Conservation (phyloP, 2,329 filamentous ascomycete species). For the Trichoderma sp. region DNA sequence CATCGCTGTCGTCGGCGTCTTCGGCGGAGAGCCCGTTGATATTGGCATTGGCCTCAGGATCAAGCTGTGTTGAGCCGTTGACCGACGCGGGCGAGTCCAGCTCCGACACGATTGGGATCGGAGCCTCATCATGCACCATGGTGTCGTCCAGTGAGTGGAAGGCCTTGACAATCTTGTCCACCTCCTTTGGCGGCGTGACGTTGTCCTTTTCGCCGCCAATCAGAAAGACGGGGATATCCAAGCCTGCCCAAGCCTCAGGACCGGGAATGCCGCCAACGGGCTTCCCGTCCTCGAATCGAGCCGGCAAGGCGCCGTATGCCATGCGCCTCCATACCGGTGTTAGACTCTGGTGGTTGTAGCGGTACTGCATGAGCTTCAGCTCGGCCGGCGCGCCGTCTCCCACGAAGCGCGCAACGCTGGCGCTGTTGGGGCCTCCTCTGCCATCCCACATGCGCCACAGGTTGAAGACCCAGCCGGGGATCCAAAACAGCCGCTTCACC, state of each 20-base stretch:
- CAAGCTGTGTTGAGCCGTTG: constrained; percentile 39
- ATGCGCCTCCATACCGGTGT: constrained; percentile 83
- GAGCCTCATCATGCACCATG: constrained; percentile 28
- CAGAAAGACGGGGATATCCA: constrained; percentile 74
- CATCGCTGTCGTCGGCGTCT: not conserved
- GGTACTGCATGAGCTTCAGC: constrained; percentile 66
- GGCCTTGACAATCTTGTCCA: constrained; percentile 63
- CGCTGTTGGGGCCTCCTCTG: constrained; percentile 73
- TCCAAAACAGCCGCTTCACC: constrained; percentile 60
- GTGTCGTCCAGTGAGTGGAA: constrained; percentile 33
- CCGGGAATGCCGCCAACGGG: constrained; percentile 68
- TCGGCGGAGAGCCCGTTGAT: constrained; percentile 37
- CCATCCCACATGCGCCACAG: constrained; percentile 77
- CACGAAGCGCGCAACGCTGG: constrained; percentile 77
- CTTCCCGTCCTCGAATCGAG: constrained; percentile 51
- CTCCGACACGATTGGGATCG: constrained; percentile 36
- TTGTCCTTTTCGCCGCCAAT: constrained; percentile 76
- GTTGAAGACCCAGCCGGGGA: constrained; percentile 74
- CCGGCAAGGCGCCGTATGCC: constrained; percentile 70
- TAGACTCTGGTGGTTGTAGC: constrained; percentile 79
- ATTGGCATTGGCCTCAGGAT: constrained; percentile 26
- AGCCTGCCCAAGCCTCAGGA: constrained; percentile 67
- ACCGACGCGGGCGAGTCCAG: constrained; percentile 53
- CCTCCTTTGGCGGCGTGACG: constrained; percentile 71
- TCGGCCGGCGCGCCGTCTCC: constrained; percentile 66